Evolutionary conservation across 2,329 filamentous ascomycete genomes (phyloP), one percentile per base, ranked within the genome.

Genomic region (Ophioceras dolichostomum): DNA sequence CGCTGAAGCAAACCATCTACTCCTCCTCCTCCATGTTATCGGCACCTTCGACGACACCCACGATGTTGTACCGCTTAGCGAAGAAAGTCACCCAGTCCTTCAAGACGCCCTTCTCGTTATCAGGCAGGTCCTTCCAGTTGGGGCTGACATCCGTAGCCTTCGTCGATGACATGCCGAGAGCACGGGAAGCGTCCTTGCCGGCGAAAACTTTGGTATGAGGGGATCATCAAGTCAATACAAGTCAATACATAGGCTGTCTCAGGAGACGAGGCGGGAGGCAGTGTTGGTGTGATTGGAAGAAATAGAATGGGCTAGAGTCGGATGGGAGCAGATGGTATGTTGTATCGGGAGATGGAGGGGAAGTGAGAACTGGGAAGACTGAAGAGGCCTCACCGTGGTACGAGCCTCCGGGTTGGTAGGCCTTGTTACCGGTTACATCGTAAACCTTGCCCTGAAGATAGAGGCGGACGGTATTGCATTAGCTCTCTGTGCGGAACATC

Each of bases 31-130:
- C 68, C 50, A 62, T 59, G 50, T 79, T 79, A 20, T 68, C 76
- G 20, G 74, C 73, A 26, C 72, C 73, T 41, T 69, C 62, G 13
- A 83, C 74, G 39, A 67, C 57, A 12, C 85, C 86, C 33, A 93
- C 77, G 36, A 96, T 73, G 51, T 94, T 31, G 64, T 98, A 98
- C 40, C 91, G 73, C 67, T 96, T 98, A 47, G 82, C 85, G 61
- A 98, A 98, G 62, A 94, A 98, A 2, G 83, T 94, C 45, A 81
- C 76, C 91, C 91, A 98, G 58, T 98, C 91, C 38, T 89, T 73
- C 43, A 98, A 64, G 3, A 83, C 79, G 19, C 74, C 76, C 65
- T 91, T 85, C 57, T 95, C 79, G 60, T 91, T 87, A 17, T 94
- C 87, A 12, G 70, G 67, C 36, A 98, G 66, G 51, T 87, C 83